Conservation (phyloP, 805 yeast species). For the Candida sakaeoensis region DNA sequence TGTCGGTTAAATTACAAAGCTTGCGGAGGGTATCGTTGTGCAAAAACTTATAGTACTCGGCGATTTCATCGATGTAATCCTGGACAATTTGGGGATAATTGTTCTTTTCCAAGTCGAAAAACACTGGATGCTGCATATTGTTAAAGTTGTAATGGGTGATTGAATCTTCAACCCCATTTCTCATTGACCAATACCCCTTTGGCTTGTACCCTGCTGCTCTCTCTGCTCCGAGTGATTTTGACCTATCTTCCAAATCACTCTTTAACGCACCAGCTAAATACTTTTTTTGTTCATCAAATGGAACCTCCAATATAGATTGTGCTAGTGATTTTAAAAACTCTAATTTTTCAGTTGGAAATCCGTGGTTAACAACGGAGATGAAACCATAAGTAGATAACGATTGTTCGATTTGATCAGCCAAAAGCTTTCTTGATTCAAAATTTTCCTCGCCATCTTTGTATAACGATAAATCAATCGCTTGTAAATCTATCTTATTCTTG, state of each 20-base stretch:
- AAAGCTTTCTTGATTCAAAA: conserved; percentile 20
- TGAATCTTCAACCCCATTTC: conserved; percentile 25
- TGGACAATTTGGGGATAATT: conserved; percentile 23
- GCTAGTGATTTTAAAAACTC: conserved; percentile 37
- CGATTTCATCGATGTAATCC: conserved; percentile 21
- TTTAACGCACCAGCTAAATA: conserved; percentile 39
- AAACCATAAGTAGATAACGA: conserved; percentile 43
- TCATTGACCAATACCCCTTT: conserved; percentile 28
- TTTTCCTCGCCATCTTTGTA: conserved; percentile 34
- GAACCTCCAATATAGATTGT: conserved; percentile 38
- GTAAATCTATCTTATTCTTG: conserved; percentile 23
- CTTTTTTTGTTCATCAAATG: conserved; percentile 35
- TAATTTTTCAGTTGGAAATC: conserved; percentile 29
- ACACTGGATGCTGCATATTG: conserved; percentile 20
- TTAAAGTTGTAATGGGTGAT: conserved; percentile 27
- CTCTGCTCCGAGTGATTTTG: conserved; percentile 25
- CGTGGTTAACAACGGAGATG: conserved; percentile 41
- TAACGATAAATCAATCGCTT: conserved; percentile 33
- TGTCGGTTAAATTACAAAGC: conserved; percentile 22
- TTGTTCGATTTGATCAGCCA: conserved; percentile 37
- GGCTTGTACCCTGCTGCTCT: conserved; percentile 30
- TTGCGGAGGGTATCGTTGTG: conserved; percentile 21
- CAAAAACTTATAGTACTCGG: conserved; percentile 19
- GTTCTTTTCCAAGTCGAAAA: conserved; percentile 17
- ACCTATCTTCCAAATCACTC: conserved; percentile 24